A percentile compares a stretch with the other conserved stretches of the same genome.
Evolutionary conservation across 1,284 basidiomycete species (phyloP).

Genomic region (Pulchroboletus neoregius): DNA sequence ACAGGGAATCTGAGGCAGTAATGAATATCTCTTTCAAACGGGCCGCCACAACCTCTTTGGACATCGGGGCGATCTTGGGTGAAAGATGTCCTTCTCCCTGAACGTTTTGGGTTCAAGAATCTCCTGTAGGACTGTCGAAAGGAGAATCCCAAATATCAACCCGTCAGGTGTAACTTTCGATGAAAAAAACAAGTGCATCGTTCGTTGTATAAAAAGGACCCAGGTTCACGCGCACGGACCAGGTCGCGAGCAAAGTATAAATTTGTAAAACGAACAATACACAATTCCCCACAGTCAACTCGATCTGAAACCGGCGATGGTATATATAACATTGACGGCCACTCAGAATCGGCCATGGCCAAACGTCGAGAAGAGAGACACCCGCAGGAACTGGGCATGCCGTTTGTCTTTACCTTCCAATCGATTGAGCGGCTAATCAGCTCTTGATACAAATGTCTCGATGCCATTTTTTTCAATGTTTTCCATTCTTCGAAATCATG

Average conservation of each 20-base stretch:
- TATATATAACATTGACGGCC: slow-evolving; percentile 20
- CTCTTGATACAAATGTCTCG: slow-evolving; percentile 46
- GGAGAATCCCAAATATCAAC: slow-evolving; percentile 67
- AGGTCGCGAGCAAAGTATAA: slow-evolving; percentile 20
- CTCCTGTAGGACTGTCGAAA: slow-evolving; percentile 31
- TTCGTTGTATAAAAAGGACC: slow-evolving; percentile 28
- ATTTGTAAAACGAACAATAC: slow-evolving; percentile 22
- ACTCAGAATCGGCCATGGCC: slow-evolving; percentile 16
- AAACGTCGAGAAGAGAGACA: slow-evolving; percentile 40
- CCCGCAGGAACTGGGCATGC: slow-evolving; percentile 64
- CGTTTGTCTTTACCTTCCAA: slow-evolving; percentile 45
- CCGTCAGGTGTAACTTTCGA: slow-evolving; percentile 68
- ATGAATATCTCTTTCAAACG: slow-evolving; percentile 34
- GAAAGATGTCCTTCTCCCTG: slow-evolving; percentile 48
- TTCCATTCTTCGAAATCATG: neutral
- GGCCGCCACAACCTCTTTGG: slow-evolving; percentile 30
- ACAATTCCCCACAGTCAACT: slow-evolving; percentile 55
- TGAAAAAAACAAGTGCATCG: slow-evolving; percentile 13
- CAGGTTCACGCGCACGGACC: slow-evolving; percentile 53
- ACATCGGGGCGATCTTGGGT: slow-evolving; percentile 45
- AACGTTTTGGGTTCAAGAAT: slow-evolving; percentile 48
- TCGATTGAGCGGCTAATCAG: slow-evolving; percentile 67
- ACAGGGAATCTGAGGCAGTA: neutral
- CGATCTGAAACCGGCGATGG: slow-evolving; percentile 40
- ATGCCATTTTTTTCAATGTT: neutral